Conservation (phyloP, 495 filamentous ascomycete genomes). For the Ramalina intermedia region DNA sequence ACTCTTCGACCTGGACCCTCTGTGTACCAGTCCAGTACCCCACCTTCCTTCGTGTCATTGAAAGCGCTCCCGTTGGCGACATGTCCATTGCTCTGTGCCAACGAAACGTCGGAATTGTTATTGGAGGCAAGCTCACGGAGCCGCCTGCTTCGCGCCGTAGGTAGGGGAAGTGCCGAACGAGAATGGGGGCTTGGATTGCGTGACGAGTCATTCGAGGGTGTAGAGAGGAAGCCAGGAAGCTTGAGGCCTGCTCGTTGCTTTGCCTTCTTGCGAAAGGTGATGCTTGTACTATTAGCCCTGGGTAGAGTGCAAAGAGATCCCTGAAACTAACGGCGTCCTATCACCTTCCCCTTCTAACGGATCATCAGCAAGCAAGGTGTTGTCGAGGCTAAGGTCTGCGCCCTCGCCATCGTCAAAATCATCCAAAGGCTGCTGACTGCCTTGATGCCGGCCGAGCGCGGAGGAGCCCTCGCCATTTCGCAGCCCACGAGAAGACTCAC, state of each 20-base stretch:
- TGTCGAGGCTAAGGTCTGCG: conserved; percentile 17
- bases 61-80: conserved; percentile 16
- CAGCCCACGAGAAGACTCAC: conserved; percentile 2
- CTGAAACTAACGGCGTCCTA: conserved; percentile 28
- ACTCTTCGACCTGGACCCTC: conserved; percentile 85
- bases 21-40: conserved; percentile 68
- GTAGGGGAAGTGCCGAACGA: conserved; percentile 6
- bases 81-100: conserved; percentile 26
- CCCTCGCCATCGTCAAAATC: conserved; percentile 9
- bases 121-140: conserved; percentile 15
- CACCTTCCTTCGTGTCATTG: conserved; percentile 46
- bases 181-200: conserved; percentile 9
- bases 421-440: not conserved
- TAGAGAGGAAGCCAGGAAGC: conserved; percentile 41
- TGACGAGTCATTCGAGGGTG: conserved; percentile 12
- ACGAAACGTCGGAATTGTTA: conserved; percentile 13
- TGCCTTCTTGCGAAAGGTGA: conserved; percentile 67
- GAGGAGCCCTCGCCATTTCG: conserved; percentile 2
- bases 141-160: conserved; percentile 14
- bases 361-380: conserved; percentile 30
- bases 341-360: conserved; percentile 31
- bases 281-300: conserved; percentile 24
- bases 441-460: not conserved
- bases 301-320: not conserved
- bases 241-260: conserved; percentile 45